Base-by-base conservation (phyloP, 140 eudicot species). In the Erigeron philadelphicus region DNA sequence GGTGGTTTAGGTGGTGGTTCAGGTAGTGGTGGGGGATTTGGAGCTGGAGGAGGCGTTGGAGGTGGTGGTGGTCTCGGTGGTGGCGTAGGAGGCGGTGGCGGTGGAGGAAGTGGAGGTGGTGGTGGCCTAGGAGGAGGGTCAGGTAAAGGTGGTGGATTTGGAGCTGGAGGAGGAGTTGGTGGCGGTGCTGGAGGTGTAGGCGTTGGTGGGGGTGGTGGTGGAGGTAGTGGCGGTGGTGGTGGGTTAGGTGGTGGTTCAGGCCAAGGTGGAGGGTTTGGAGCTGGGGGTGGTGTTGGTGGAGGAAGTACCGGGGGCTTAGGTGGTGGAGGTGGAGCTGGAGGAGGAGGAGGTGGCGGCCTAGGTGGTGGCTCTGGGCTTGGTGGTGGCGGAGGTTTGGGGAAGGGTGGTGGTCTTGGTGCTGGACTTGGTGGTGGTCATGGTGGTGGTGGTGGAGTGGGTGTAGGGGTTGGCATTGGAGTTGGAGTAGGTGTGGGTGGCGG, bases 21-120 rank as follows among this genome's bases (percentile, higher is more conserved):
- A 2, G 84, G 84, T 4, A 76, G 35, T 1, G 84, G 84, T 57
- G 67, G 81, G 25, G 84, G 84, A 0, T 80, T 75, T 72, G 82
- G 85, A 40, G 82, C 75, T 9, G 81, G 86, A 8, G 83, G 79
- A 18, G 86, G 86, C 18, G 83, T 71, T 21, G 86, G 83, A 31
- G 73, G 76, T 0, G 82, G 86, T 69, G 76, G 68, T 19, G 79
- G 31, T 0, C 80, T 77, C 23, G 84, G 79, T 5, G 72, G 42
- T 13, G 84, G 75, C 0, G 72, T 82, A 23, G 84, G 80, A 1
- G 84, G 84, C 0, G 86, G 84, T 12, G 83, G 84, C 0, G 78
- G 80, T 11, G 83, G 87, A 21, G 81, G 81, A 10, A 76, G 84
- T 15, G 90, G 91, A 11, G 85, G 83, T 16, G 80, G 88, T 1